Evolutionary conservation across 106 monocot species (phyloP).

Genomic region (Dendrobium huoshanense): DNA sequence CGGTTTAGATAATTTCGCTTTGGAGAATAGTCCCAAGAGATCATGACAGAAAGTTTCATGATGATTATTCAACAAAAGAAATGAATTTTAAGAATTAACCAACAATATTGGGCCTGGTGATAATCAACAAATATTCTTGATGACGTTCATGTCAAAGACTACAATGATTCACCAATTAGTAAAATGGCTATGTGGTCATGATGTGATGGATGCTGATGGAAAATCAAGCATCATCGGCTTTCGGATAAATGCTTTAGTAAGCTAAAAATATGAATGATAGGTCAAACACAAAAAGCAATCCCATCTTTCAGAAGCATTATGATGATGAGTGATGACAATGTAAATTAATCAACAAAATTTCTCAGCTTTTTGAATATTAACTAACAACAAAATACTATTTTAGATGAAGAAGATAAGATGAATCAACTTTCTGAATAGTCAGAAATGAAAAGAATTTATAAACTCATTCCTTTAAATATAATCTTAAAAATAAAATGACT

Average conservation of each 20-base stretch:
- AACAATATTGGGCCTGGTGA: no score
- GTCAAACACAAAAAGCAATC: no score
- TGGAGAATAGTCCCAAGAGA: no score
- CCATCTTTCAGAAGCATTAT: no score
- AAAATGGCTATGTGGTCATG: neutral
- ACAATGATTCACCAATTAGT: neutral
- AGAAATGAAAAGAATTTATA: neutral
- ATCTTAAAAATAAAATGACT: neutral
- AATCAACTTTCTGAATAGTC: neutral
- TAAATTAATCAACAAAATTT: neutral
- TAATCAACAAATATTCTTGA: no score
- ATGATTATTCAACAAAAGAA: no score
- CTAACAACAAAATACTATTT: neutral
- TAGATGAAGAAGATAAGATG: neutral
- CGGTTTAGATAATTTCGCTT: no score
- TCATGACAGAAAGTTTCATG: no score
- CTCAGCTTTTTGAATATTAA: neutral
- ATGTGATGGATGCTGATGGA: neutral
- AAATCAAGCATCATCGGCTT: neutral
- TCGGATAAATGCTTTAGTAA: neutral
- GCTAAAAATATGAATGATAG: no score
- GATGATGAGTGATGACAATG: neutral
- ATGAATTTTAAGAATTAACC: no score
- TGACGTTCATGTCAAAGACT: neutral
- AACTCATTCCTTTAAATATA: no score